Percentiles rank a stretch among this genome's conserved stretches.
These are phyloP conservation scores for Eurotiales sp. DNA, from an alignment of 2,329 filamentous ascomycete genomes.

Conservation along the genomic window DNA sequence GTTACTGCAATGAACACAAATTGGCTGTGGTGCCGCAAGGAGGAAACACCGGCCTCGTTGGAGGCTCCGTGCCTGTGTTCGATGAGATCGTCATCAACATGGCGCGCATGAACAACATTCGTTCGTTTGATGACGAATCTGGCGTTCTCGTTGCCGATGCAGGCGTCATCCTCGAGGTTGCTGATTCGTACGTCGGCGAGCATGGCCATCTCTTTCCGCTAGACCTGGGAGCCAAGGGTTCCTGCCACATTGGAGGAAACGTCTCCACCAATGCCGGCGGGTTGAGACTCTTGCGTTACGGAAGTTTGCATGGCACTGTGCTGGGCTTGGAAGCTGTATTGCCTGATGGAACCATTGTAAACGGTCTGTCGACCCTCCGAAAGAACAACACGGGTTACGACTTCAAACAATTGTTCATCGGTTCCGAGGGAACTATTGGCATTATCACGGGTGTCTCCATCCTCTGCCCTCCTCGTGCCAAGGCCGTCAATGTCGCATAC, in stretches of 20 bases:
- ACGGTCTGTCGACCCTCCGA: slow-evolving; percentile 80
- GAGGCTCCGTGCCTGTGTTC: slow-evolving; percentile 92
- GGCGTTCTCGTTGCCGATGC: slow-evolving; percentile 87
- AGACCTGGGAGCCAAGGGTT: slow-evolving; percentile 96
- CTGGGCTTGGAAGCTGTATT: slow-evolving; percentile 90
- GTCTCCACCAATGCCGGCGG: slow-evolving; percentile 95
- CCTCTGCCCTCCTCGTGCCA: slow-evolving; percentile 79
- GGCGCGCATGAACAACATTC: slow-evolving; percentile 83
- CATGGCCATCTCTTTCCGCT: slow-evolving; percentile 87
- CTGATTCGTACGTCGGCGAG: slow-evolving; percentile 80
- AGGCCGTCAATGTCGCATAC: slow-evolving; percentile 90
- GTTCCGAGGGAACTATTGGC: slow-evolving; percentile 89
- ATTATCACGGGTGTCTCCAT: slow-evolving; percentile 90
- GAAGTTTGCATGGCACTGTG: slow-evolving; percentile 88
- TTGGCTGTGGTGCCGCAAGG: slow-evolving; percentile 95
- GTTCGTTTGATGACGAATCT: slow-evolving; percentile 88
- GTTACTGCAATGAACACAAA: slow-evolving; percentile 91
- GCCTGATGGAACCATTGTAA: slow-evolving; percentile 85
- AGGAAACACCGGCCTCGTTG: slow-evolving; percentile 93
- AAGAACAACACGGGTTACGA: slow-evolving; percentile 99
- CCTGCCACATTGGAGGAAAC: slow-evolving; percentile 93
- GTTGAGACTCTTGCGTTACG: slow-evolving; percentile 82
- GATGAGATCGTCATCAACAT: slow-evolving; percentile 96
- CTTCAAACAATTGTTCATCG: slow-evolving; percentile 93
- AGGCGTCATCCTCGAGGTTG: slow-evolving; percentile 84